Base-by-base conservation (phyloP, 106 monocot genomes). In the Narthecium ossifragum region DNA sequence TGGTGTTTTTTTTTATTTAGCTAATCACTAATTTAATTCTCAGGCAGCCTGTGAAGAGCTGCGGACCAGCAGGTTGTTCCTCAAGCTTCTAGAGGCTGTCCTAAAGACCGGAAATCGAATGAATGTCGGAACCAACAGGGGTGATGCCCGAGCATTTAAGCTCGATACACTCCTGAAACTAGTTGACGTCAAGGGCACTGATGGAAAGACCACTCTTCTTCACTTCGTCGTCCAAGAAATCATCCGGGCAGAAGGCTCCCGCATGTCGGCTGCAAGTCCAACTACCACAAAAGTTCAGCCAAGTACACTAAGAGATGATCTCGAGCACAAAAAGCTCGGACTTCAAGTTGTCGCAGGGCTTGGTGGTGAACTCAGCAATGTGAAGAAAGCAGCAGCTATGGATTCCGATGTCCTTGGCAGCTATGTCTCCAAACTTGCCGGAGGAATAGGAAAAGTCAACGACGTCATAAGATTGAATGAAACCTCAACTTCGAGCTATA, bases 141-240 rank as follows among this genome's bases (percentile, higher is more conserved):
- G 94, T 1, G 82, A 83, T 64, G 94, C 94, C 1, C 80, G 55
- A 24, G 90, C 94, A 6, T 96, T 96, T 67, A 93, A 93, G 63
- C 92, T 93, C 22, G 92, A 93, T 60, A 88, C 92, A n/a, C 84
- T 93, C 18, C 79, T 88, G 14, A 93, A 93, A 30, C 78, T 93
- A 10, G 88, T 75, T 9, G 92, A 93, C 34, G 70, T 93, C 33
- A 93, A 93, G 57, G 92, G 88, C 18, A 75, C 92, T 0, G 92
- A 93, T 49, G 92, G 92, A 1, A 88, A 93, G 54, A 93, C 88
- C 14, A 93, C 92, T 6, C 85, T 93, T 26, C 69, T 93, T 32
- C 92, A 93, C 39, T 93, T 93, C 25, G 92, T 93, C 2, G 85
- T 93, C 13, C 88, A 93, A 55, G 92, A 93, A 66, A 88, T 93